Conservation (phyloP, 2,329 filamentous ascomycete genomes). For the Amphichorda felina region DNA sequence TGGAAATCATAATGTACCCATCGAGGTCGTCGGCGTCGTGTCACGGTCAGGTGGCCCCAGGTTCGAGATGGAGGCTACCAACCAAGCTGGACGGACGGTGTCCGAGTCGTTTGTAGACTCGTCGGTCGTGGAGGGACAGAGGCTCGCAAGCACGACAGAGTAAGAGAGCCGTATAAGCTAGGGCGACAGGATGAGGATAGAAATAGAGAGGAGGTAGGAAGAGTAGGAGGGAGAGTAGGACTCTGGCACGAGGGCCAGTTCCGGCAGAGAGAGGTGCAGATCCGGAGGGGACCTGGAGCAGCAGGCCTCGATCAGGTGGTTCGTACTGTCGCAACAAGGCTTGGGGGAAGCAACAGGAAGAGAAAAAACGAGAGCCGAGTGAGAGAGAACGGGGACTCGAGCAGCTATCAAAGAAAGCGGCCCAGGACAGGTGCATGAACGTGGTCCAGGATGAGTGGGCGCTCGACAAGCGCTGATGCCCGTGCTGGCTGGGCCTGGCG, state of each 20-base stretch:
- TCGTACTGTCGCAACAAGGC: too few species aligned
- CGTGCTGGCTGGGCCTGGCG: too few species aligned
- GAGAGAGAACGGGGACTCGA: not conserved
- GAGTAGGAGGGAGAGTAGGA: not conserved
- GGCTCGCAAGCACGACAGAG: too few species aligned
- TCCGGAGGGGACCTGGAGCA: not conserved
- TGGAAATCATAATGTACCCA: slow-evolving; percentile 46
- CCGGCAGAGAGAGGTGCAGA: not conserved
- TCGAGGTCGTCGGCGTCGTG: slow-evolving; percentile 12
- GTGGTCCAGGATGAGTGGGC: not conserved
- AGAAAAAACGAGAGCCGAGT: not conserved
- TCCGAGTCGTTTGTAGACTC: too few species aligned
- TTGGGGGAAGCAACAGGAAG: not conserved
- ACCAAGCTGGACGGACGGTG: not conserved
- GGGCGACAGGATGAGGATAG: too few species aligned
- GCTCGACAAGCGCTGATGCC: too few species aligned
- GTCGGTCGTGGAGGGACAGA: too few species aligned
- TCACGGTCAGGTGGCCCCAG: not conserved
- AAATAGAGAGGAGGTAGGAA: not conserved
- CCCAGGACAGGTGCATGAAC: not conserved
- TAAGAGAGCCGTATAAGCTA: too few species aligned
- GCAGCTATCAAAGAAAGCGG: not conserved
- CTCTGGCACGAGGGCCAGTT: slow-evolving; percentile 1
- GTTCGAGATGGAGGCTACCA: not conserved
- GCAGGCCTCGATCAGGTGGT: not conserved